Evolutionary conservation across 768 basidiomycete species (phyloP).

Genomic region (Calvatia gigantea): DNA sequence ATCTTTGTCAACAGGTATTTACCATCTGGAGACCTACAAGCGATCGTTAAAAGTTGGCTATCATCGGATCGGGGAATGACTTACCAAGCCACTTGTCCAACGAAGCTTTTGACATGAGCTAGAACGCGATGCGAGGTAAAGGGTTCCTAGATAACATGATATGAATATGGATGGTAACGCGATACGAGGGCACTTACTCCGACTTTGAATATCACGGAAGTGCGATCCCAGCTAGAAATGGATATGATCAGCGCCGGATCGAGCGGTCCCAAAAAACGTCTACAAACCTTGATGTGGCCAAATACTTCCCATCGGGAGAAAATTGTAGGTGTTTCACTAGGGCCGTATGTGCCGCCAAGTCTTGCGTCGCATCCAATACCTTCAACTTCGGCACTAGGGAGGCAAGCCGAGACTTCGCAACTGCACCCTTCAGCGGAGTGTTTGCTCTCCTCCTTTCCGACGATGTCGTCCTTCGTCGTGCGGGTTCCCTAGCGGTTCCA

Average conservation of each 20-base stretch:
- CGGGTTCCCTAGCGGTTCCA: constrained; percentile 4
- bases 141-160: constrained; percentile 39
- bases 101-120: constrained; percentile 68
- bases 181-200: constrained; percentile 37
- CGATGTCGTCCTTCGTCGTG: constrained; percentile 12
- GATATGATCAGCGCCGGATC: background rate
- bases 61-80: constrained; percentile 3
- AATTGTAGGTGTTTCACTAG: constrained; percentile 74
- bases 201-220: constrained; percentile 63
- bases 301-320: constrained; percentile 68
- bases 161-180: constrained; percentile 4
- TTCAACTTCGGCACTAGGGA: constrained; percentile 53
- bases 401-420: constrained; percentile 44
- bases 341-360: constrained; percentile 60
- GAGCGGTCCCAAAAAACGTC: background rate
- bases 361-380: constrained; percentile 52
- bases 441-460: background rate
- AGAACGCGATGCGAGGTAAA: constrained; percentile 60
- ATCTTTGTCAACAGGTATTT: constrained; percentile 62
- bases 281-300: constrained; percentile 67
- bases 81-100: constrained; percentile 74
- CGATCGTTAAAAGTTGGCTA: background rate
- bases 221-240: constrained; percentile 60
- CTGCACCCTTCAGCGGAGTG: constrained; percentile 1
- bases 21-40: constrained; percentile 59